A percentile compares a stretch with the other conserved stretches of the same genome.
Conservation (phyloP, 441 rosid species). For the Mallotus repandus region DNA sequence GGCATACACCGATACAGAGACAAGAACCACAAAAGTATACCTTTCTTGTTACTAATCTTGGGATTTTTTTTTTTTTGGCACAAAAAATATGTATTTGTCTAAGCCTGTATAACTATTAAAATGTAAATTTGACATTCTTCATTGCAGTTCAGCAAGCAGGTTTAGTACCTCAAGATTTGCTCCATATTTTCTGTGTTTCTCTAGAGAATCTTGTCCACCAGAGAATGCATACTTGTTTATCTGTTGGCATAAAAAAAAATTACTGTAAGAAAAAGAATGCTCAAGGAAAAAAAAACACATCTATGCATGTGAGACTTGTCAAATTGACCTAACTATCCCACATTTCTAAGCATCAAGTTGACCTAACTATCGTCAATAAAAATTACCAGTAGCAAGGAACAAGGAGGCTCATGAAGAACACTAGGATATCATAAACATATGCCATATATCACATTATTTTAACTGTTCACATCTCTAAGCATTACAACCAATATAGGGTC, state of each 20-base stretch:
- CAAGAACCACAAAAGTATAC: neutral
- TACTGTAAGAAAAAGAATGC: neutral
- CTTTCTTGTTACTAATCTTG: neutral
- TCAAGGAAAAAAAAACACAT: neutral
- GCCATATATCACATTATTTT: neutral
- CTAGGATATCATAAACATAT: too few species aligned
- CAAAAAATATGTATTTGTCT: neutral
- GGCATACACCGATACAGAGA: neutral
- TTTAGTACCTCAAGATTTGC: slow-evolving; percentile 80
- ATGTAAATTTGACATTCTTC: slow-evolving; percentile 4
- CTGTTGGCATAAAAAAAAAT: slow-evolving; percentile 37
- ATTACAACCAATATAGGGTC: neutral
- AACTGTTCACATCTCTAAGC: neutral
- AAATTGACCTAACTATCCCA: neutral
- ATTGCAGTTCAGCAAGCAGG: slow-evolving; percentile 1
- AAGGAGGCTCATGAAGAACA: too few species aligned
- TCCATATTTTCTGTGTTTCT: slow-evolving; percentile 66
- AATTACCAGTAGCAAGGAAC: neutral
- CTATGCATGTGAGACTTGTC: neutral
- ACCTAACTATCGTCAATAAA: too few species aligned
- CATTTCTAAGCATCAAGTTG: neutral
- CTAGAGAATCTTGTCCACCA: slow-evolving; percentile 76
- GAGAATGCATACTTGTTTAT: slow-evolving; percentile 76
- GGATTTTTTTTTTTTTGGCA: neutral
- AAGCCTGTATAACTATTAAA: neutral